Evolutionary conservation across 352 stramenopile species (phyloP).

Genomic region (Paralagenidium karlingii): DNA sequence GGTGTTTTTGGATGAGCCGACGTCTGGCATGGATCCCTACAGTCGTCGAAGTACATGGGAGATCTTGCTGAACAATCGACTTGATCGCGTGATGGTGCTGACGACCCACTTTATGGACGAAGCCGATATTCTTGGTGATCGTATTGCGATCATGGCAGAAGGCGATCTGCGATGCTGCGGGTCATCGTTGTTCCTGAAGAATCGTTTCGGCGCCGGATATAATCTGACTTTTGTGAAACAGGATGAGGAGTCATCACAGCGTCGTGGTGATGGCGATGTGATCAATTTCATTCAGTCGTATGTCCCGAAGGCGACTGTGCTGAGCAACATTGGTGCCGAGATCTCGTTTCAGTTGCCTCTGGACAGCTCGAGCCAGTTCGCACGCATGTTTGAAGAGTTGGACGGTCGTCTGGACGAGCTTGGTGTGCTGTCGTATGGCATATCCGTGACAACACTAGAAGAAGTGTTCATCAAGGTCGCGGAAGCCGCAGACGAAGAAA

Average conservation of each 20-base stretch:
- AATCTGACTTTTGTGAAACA: constrained; percentile 44
- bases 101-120: constrained; percentile 55
- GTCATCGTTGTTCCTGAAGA: constrained; percentile 74
- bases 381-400: constrained; percentile 65
- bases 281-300: constrained; percentile 16
- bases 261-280: constrained; percentile 7
- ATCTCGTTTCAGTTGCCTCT: constrained; percentile 67
- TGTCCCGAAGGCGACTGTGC: constrained; percentile 19
- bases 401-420: constrained; percentile 25
- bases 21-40: constrained; percentile 23
- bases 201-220: constrained; percentile 64
- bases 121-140: constrained; percentile 31
- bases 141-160: constrained; percentile 73
- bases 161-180: constrained; percentile 41
- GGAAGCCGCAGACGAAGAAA: constrained; percentile 15
- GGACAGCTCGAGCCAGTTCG: constrained; percentile 37
- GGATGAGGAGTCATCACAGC: too few relatives aligned
- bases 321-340: constrained; percentile 63
- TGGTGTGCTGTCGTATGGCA: constrained; percentile 41
- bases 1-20: constrained; percentile 25
- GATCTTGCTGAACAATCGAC: constrained; percentile 30
- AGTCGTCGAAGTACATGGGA: constrained; percentile 32
- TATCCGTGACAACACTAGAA: constrained; percentile 79
- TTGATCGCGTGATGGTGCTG: constrained; percentile 28
- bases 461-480: constrained; percentile 87